These are phyloP conservation scores for Kalmusia sp. DNA, from an alignment of 2,329 filamentous ascomycete species.

Conservation along the genomic window DNA sequence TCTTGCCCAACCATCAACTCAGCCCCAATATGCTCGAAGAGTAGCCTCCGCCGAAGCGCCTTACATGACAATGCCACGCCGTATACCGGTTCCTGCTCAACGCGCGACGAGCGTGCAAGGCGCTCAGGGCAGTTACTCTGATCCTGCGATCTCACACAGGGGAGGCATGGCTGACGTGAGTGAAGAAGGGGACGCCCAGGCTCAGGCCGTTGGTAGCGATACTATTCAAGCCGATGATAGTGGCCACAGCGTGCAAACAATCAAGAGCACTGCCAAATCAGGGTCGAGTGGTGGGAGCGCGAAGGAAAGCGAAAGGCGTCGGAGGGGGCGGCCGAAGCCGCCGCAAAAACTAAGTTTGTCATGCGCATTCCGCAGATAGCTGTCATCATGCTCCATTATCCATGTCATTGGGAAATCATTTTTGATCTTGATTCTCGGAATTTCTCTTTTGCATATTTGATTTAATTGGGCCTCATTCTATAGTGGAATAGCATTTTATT, in stretches of 20 bases:
- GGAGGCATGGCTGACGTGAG: constrained; percentile 15
- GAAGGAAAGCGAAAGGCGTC: constrained; percentile 34
- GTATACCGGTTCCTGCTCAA: constrained; percentile 42
- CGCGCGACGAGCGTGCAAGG: constrained; percentile 19
- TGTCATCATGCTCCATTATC: background rate
- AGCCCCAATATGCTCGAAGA: constrained; percentile 37
- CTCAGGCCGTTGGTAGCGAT: constrained; percentile 21
- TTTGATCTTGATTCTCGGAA: background rate
- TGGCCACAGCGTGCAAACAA: constrained; percentile 22
- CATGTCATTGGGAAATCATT: background rate
- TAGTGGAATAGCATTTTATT: background rate
- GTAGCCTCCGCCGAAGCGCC: constrained; percentile 33
- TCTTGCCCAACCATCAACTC: constrained; percentile 29
- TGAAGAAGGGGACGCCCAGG: constrained; percentile 11
- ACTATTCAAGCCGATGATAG: constrained; percentile 22
- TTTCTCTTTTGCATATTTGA: background rate
- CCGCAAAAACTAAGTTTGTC: constrained; percentile 24
- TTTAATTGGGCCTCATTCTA: background rate
- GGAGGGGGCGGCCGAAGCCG: constrained; percentile 32
- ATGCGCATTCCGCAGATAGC: background rate
- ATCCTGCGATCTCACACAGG: constrained; percentile 24
- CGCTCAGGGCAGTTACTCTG: constrained; percentile 28
- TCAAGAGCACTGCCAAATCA: constrained; percentile 22
- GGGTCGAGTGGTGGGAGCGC: constrained; percentile 21
- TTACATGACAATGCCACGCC: constrained; percentile 41